phyloP scores from a whole-genome alignment of 768 basidiomycete genomes.

The Auriculariales sp. region DNA sequence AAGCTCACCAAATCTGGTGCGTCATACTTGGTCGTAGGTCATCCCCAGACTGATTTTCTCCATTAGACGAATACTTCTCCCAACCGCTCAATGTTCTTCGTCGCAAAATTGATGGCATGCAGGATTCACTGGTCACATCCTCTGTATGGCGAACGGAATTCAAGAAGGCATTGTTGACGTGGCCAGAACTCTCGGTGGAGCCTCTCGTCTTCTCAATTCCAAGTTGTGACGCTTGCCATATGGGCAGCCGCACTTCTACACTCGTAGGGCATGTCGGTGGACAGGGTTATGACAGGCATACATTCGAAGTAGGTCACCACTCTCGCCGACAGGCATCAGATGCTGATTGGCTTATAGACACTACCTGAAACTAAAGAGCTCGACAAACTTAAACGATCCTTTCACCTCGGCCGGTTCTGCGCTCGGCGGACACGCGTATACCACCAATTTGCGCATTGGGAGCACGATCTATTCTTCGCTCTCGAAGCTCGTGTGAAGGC shows the following conservation, averaged over 20 bases:
- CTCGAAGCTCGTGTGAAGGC: constrained; percentile 30
- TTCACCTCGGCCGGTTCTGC: constrained; percentile 69
- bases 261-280: constrained; percentile 49
- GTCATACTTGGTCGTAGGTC: neutral
- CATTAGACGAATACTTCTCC: constrained; percentile 49
- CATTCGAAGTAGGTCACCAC: constrained; percentile 39
- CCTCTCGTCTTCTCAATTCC: constrained; percentile 41
- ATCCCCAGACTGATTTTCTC: neutral
- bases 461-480: constrained; percentile 52
- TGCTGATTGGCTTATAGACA: constrained; percentile 12
- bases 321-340: constrained; percentile 11
- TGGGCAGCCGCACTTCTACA: constrained; percentile 56
- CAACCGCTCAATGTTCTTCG: constrained; percentile 53
- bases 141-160: constrained; percentile 69
- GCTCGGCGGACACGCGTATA: constrained; percentile 51
- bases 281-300: constrained; percentile 49
- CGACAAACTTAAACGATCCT: constrained; percentile 18
- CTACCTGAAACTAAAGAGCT: constrained; percentile 3
- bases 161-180: constrained; percentile 45
- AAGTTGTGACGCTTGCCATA: constrained; percentile 71
- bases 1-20: neutral
- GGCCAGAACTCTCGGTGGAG: constrained; percentile 46
- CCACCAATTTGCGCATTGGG: constrained; percentile 71
- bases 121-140: constrained; percentile 69
- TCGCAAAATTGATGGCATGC: constrained; percentile 52